phyloP scores from a whole-genome alignment of 129 eudicot genomes.

The Apium graveolens region DNA sequence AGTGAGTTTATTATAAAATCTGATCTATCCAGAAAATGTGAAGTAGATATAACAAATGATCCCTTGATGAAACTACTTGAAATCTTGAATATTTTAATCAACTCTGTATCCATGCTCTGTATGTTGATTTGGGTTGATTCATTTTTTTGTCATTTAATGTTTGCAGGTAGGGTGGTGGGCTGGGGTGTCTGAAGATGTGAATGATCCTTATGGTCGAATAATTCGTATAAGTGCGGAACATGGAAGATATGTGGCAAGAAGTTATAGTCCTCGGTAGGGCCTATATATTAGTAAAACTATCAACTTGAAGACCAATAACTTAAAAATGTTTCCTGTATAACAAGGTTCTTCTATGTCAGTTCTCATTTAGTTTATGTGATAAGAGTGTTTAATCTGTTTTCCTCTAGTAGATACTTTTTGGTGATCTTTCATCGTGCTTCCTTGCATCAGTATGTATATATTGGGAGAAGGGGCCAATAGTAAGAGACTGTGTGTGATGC shows the following conservation, averaged over 20 bases:
- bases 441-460: neutral
- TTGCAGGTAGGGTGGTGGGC: conserved; percentile 99
- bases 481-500: neutral
- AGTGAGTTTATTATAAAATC: neutral
- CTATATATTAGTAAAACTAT: neutral
- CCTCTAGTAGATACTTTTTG: neutral
- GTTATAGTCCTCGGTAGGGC: conserved; percentile 84
- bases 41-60: neutral
- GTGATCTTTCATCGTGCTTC: neutral
- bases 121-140: neutral
- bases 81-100: neutral
- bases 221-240: conserved; percentile 90
- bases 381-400: neutral
- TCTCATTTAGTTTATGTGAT: neutral
- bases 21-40: neutral
- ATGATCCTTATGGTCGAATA: conserved; percentile 83
- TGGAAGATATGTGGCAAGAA: conserved; percentile 90
- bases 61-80: neutral
- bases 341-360: neutral
- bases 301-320: neutral
- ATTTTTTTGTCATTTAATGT: conserved; percentile 9
- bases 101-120: conserved; percentile 4
- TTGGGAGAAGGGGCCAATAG: neutral
- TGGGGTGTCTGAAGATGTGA: conserved; percentile 72
- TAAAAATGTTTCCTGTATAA: neutral